Base-by-base conservation (phyloP, 108 stramenopile species). In the Thalassiosira profunda region DNA sequence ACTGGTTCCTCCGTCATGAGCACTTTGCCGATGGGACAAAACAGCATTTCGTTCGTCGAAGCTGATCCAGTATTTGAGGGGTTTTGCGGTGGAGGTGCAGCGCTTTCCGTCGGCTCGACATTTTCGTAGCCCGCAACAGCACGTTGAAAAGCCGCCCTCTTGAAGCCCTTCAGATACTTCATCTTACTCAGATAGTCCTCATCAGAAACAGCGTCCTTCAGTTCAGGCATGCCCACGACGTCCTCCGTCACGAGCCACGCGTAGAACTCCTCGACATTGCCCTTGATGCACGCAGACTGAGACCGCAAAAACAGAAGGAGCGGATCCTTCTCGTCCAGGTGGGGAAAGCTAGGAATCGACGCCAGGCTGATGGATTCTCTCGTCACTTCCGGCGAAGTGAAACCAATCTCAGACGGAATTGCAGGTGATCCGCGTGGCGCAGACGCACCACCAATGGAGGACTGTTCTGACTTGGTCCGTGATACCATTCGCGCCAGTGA, bases 1-100 rank as follows among this genome's bases (percentile, higher is more conserved):
- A 90, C 92, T 37, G 92, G 92, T 47, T 94, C 88, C 18, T 65
- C 58, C 15, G 58, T 58, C 85, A 91, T 88, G 17, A 86, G 44
- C 24, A 63, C 83, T 23, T 62, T 47, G 10, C 84, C 87, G 40
- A 94, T 91, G 14, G 86, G 86, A 48, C 92, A 94, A 23, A 47
- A 10, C 12, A 80, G 65, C 58, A 36, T 51, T 52, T 20, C 14
- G 33, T 4, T 10, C 23, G n/a, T n/a, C n/a, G n/a, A n/a, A n/a
- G n/a, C n/a, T n/a, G n/a, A n/a, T n/a, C 28, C 21, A 23, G 0
- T 12, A 12, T 40, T n/a, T 40, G 2, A 18, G 14, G 28, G 24
- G 14, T 25, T 17, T 31, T 29, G 51, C 17, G 28, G 21, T 15
- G 0, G 15, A 12, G n/a, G 47, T 48, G 47, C n/a, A n/a, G n/a